Evolutionary conservation across 495 filamentous ascomycete genomes (phyloP), one percentile per base, ranked within the genome.

Genomic region (Xylaria longipes): DNA sequence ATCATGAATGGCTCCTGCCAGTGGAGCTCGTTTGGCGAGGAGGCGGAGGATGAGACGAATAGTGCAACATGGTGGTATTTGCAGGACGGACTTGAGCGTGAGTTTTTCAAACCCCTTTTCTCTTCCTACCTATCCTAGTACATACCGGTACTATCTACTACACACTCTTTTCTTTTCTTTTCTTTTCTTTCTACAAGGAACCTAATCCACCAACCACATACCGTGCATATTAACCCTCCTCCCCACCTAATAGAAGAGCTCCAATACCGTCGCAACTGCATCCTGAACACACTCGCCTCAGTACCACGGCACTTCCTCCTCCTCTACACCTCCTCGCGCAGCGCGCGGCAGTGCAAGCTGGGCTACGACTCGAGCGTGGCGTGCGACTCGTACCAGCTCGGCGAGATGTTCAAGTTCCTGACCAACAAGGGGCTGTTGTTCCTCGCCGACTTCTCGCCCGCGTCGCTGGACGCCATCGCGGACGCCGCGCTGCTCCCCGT

Each of bases 341-440:
- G 87, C 50, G 75, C 82, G 27, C 85, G 84, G 6, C 91, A 95
- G 75, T 97, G 94, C 79, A 90, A 89, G 67, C 87, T 92, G 0
- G 92, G 92, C 48, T 94, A 95, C 76, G 91, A 91, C 69, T 90
- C 90, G 45, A 91, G 89, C 48, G 82, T 86, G 20, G 87, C 91
- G 71, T 97, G 94, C 78, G 94, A 97, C 80, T 89, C 91, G 6
- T 97, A 93, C 78, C 93, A 97, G 75, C 85, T 97, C 0, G 94
- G 94, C 20, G 92, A 97, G 80, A 94, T 94, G 85, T 81, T 93
- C 71, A 91, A 92, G 48, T 97, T 97, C 78, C 90, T 97, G 33
- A 76, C 85, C 5, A 83, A 86, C 63, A 89, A 77, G 79, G 83
- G 73, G 79, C 86, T 83, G 73, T 79, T 81, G 25, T 87, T 74